phyloP scores from a whole-genome alignment of 2,329 filamentous ascomycete species.

The Pseudocercospora musae region DNA sequence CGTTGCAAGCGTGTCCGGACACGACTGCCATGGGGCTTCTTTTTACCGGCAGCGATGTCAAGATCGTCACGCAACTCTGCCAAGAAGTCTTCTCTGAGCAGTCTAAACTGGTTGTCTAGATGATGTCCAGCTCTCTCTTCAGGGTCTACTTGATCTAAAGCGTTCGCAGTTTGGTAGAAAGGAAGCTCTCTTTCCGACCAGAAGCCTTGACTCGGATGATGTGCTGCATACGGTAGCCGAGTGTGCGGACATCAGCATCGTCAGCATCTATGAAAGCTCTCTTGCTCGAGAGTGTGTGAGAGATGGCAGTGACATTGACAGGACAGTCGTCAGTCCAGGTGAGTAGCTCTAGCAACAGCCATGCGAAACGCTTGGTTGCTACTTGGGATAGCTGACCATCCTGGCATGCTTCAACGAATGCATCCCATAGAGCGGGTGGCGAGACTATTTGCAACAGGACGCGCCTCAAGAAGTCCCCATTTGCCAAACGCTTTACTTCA shows the following conservation, averaged over 20 bases:
- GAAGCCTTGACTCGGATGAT: background rate
- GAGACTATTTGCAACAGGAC: background rate
- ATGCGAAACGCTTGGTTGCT: background rate
- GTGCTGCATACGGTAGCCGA: background rate
- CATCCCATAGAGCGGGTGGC: background rate
- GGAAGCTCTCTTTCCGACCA: background rate
- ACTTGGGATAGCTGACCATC: background rate
- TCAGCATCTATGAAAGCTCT: background rate
- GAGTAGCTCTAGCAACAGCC: background rate
- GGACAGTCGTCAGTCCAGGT: background rate
- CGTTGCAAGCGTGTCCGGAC: background rate
- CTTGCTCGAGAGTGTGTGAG: background rate
- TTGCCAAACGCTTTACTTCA: background rate
- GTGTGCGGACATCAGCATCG: background rate
- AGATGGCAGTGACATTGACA: background rate
- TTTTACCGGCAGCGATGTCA: conserved; percentile 31
- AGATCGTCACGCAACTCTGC: conserved; percentile 62
- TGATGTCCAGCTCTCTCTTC: conserved; percentile 42
- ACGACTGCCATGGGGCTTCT: background rate
- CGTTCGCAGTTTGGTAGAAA: background rate
- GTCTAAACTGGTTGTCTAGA: conserved; percentile 68
- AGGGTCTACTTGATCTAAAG: background rate
- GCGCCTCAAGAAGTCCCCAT: background rate
- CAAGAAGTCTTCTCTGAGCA: conserved; percentile 69
- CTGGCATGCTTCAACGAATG: background rate